Evolutionary conservation across 345 rosid genomes (phyloP).

Genomic region (Excoecaria agallocha): DNA sequence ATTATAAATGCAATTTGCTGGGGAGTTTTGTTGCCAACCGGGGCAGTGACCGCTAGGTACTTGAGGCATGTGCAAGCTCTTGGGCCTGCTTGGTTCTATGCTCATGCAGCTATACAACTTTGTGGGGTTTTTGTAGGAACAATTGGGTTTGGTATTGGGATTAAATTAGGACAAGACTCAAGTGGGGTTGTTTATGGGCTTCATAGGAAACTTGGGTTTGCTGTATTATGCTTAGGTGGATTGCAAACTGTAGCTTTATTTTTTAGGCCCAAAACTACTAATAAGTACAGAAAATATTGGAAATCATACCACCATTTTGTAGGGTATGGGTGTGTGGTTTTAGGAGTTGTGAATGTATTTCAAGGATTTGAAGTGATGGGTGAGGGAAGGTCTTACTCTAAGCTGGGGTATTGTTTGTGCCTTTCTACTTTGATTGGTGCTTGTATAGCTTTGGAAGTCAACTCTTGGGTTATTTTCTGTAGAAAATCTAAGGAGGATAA

Average conservation of each 20-base stretch:
- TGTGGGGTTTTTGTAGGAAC: conserved; percentile 58
- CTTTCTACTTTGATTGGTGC: conserved; percentile 65
- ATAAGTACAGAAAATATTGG: conserved; percentile 88
- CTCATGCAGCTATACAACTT: conserved; percentile 68
- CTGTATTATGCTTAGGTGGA: conserved; percentile 52
- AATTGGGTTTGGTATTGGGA: conserved; percentile 68
- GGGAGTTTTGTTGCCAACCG: conserved; percentile 74
- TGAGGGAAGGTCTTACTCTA: conserved; percentile 61
- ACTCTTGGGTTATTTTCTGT: conserved; percentile 91
- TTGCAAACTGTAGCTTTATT: conserved; percentile 79
- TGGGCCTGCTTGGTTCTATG: conserved; percentile 89
- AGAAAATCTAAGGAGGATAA: conserved; percentile 92
- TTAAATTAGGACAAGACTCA: conserved; percentile 64
- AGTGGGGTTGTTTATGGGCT: conserved; percentile 65
- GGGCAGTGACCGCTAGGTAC: conserved; percentile 71
- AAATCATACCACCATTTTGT: conserved; percentile 97
- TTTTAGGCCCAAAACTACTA: conserved; percentile 81
- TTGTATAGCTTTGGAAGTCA: conserved; percentile 87
- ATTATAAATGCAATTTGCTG: conserved; percentile 64
- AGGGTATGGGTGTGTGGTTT: conserved; percentile 80
- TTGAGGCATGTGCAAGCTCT: conserved; percentile 61
- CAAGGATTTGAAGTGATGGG: conserved; percentile 94
- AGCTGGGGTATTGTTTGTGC: conserved; percentile 71
- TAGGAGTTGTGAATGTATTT: conserved; percentile 94
- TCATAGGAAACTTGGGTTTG: conserved; percentile 78